Conservation (phyloP, 768 basidiomycete genomes). For the Leccinum incarnatum region DNA sequence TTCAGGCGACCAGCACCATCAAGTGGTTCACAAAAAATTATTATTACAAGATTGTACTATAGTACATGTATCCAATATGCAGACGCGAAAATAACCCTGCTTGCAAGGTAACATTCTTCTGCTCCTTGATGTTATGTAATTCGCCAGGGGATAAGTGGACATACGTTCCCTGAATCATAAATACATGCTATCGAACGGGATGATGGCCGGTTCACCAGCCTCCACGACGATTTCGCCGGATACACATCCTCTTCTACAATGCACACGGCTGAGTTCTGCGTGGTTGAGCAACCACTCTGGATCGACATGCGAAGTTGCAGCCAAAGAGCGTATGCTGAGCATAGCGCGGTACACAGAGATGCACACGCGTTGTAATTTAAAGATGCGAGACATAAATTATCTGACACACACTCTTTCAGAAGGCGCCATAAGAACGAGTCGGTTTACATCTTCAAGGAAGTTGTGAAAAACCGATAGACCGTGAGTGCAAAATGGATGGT, state of each 20-base stretch:
- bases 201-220: neutral
- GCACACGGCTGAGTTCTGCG: conserved; percentile 41
- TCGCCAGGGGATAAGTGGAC: neutral
- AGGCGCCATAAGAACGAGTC: conserved; percentile 12
- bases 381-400: neutral
- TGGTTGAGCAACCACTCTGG: conserved; percentile 43
- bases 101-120: neutral
- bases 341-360: conserved; percentile 35
- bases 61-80: no score
- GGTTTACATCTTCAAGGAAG: conserved; percentile 3
- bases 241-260: conserved; percentile 2
- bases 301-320: conserved; percentile 38
- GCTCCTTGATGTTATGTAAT: neutral
- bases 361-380: conserved; percentile 1
- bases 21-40: no score
- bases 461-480: conserved; percentile 12
- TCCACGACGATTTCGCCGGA: conserved; percentile 11
- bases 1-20: no score
- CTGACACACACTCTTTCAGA: conserved; percentile 17
- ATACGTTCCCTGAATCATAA: neutral
- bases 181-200: neutral
- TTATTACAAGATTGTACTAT: no score
- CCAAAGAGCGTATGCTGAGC: conserved; percentile 42
- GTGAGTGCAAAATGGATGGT: conserved; percentile 13
- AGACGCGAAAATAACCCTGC: no score